Evolutionary conservation across 1,284 basidiomycete genomes (phyloP).

Genomic region (Pascua sp.): DNA sequence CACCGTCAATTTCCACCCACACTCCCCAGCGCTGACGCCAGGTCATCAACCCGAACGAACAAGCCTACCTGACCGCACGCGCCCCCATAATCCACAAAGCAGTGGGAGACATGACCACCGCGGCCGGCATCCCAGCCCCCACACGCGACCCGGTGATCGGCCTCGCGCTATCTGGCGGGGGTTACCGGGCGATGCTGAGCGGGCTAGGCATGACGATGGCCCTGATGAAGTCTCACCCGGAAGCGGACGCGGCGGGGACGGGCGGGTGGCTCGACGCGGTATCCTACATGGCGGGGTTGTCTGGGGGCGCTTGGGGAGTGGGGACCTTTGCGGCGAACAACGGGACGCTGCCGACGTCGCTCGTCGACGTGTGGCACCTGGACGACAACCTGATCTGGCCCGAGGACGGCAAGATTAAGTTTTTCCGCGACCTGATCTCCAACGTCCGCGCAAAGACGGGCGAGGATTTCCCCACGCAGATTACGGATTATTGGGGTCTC

Average conservation of each 20-base stretch:
- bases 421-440: slow-evolving; percentile 52
- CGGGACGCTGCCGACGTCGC: slow-evolving; percentile 34
- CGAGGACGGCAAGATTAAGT: slow-evolving; percentile 60
- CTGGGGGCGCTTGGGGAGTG: slow-evolving; percentile 47
- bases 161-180: slow-evolving; percentile 51
- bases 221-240: slow-evolving; percentile 4
- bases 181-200: slow-evolving; percentile 51
- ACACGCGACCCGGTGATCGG: slow-evolving; percentile 46
- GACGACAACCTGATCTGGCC: slow-evolving; percentile 60
- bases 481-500: slow-evolving; percentile 47
- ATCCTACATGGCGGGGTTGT: slow-evolving; percentile 47
- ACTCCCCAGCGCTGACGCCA: neutral
- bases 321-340: slow-evolving; percentile 45
- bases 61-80: slow-evolving; percentile 26
- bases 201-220: slow-evolving; percentile 20
- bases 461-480: slow-evolving; percentile 43
- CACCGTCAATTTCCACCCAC: neutral
- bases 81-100: slow-evolving; percentile 22
- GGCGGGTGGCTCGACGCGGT: slow-evolving; percentile 44
- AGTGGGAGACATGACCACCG: slow-evolving; percentile 22
- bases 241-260: slow-evolving; percentile 10
- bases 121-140: slow-evolving; percentile 30
- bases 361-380: slow-evolving; percentile 50
- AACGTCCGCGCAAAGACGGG: slow-evolving; percentile 43
- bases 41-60: neutral